Evolutionary conservation across 2,329 filamentous ascomycete genomes (phyloP), one percentile per base, ranked within the genome.

Genomic region (Volutella citrinella): DNA sequence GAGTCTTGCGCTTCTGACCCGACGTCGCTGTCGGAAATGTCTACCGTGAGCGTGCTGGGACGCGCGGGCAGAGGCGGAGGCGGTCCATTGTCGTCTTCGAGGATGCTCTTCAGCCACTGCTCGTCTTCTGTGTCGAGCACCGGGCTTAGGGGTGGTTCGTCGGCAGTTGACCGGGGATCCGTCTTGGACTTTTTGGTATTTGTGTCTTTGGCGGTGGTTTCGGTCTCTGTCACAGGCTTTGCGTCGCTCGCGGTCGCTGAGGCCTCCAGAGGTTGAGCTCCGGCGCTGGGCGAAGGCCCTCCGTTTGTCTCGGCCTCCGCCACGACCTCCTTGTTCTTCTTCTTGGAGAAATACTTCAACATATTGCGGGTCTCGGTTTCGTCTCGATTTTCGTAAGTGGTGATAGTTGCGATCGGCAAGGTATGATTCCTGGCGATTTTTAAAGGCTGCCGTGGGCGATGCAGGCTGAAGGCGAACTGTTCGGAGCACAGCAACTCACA

Each of bases 291-390:
- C n/a, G n/a, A n/a, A n/a, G n/a, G n/a, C n/a, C n/a, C n/a, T n/a
- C n/a, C n/a, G n/a, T n/a, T n/a, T n/a, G n/a, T n/a, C 10, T 48
- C 47, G 23, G 44, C 42, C 32, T 54, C 40, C 17, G 52, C 42
- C 18, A 43, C 49, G 18, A 56, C 58, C 12, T 60, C 60, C 40
- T 77, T 74, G 38, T 77, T 63, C 56, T 80, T 82, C 56, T 76
- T 81, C 64, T 72, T 75, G 21, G 68, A 63, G 46, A 82, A 74
- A 57, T 78, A 82, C 57, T 82, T 77, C 42, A 82, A 54, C 80
- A 83, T 83, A 30, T 28, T 34, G n/a, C n/a, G n/a, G n/a, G n/a
- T n/a, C n/a, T n/a, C n/a, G n/a, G n/a, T n/a, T n/a, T n/a, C n/a
- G n/a, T n/a, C n/a, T n/a, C n/a, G n/a, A n/a, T n/a, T n/a, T n/a